Evolutionary conservation across 768 basidiomycete genomes (phyloP).

Genomic region (Harrya chromipes): DNA sequence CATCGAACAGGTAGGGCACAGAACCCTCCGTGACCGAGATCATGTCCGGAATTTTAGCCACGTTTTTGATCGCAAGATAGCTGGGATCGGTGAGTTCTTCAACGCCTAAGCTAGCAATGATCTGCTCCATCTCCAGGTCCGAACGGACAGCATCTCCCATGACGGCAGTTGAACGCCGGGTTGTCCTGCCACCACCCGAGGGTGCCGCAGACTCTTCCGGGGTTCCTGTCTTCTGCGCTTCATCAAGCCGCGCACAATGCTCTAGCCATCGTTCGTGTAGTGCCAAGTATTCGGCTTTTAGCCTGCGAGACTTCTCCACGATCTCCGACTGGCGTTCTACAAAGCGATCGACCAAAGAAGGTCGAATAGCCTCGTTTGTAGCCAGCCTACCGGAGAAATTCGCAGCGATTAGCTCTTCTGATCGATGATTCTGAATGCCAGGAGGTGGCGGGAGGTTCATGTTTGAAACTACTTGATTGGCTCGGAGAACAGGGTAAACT

Average conservation of each 20-base stretch:
- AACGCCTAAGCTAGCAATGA: slow-evolving; percentile 89
- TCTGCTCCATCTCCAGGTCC: slow-evolving; percentile 96
- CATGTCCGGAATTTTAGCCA: slow-evolving; percentile 91
- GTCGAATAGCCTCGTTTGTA: slow-evolving; percentile 40
- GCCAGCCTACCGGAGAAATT: slow-evolving; percentile 35
- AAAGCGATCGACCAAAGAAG: slow-evolving; percentile 54
- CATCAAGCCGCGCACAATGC: slow-evolving; percentile 69
- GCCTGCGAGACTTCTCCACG: slow-evolving; percentile 49
- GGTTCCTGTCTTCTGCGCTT: slow-evolving; percentile 33
- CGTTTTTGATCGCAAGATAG: slow-evolving; percentile 79
- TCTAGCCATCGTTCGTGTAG: slow-evolving; percentile 71
- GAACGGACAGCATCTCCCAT: slow-evolving; percentile 89
- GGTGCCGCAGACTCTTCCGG: slow-evolving; percentile 38
- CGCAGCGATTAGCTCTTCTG: slow-evolving; percentile 46
- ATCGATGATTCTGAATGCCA: slow-evolving; percentile 41
- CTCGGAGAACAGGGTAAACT: slow-evolving; percentile 58
- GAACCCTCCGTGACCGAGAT: slow-evolving; percentile 61
- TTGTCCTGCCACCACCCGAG: slow-evolving; percentile 56
- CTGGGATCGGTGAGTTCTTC: slow-evolving; percentile 93
- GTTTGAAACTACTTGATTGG: slow-evolving; percentile 50
- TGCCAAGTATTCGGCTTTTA: slow-evolving; percentile 64
- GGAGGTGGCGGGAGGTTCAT: slow-evolving; percentile 25
- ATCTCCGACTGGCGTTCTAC: slow-evolving; percentile 48
- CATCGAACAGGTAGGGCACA: slow-evolving; percentile 69
- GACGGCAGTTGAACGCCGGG: slow-evolving; percentile 65